phyloP scores from a whole-genome alignment of 768 basidiomycete species.

The Trametes punicea region DNA sequence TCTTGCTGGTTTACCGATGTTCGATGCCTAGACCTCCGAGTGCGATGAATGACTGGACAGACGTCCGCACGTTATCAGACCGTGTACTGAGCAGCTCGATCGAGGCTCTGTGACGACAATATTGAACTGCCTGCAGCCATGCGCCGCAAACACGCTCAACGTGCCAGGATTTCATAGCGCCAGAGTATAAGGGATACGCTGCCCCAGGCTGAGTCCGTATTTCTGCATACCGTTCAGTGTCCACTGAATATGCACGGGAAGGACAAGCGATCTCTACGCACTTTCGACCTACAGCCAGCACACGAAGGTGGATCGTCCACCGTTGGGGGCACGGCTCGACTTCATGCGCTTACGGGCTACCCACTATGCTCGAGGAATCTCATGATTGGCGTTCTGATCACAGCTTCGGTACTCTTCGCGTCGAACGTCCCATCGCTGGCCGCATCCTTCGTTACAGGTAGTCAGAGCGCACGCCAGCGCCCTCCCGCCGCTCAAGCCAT shows the following conservation, averaged over 20 bases:
- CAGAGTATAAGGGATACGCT: slow-evolving; percentile 1
- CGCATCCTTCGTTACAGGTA: not conserved
- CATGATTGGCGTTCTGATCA: not conserved
- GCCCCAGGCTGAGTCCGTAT: not conserved
- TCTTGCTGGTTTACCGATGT: too few species aligned
- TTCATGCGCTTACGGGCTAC: too few species aligned
- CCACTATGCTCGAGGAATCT: too few species aligned
- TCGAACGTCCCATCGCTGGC: not conserved
- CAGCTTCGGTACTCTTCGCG: not conserved
- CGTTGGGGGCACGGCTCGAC: too few species aligned
- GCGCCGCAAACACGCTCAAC: slow-evolving; percentile 8
- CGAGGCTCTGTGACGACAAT: not conserved
- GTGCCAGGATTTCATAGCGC: slow-evolving; percentile 12
- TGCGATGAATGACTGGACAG: too few species aligned
- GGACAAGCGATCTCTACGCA: not conserved
- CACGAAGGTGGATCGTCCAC: too few species aligned
- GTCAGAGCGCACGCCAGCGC: slow-evolving; percentile 11
- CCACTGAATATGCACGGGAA: not conserved
- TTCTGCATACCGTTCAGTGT: not conserved
- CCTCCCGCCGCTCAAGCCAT: slow-evolving; percentile 28
- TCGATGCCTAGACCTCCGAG: too few species aligned
- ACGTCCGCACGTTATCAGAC: not conserved
- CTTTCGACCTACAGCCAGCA: too few species aligned
- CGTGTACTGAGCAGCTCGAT: not conserved
- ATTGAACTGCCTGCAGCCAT: not conserved